Evolutionary conservation across 2,329 filamentous ascomycete genomes (phyloP).

Genomic region (Botryotinia narcissicola): DNA sequence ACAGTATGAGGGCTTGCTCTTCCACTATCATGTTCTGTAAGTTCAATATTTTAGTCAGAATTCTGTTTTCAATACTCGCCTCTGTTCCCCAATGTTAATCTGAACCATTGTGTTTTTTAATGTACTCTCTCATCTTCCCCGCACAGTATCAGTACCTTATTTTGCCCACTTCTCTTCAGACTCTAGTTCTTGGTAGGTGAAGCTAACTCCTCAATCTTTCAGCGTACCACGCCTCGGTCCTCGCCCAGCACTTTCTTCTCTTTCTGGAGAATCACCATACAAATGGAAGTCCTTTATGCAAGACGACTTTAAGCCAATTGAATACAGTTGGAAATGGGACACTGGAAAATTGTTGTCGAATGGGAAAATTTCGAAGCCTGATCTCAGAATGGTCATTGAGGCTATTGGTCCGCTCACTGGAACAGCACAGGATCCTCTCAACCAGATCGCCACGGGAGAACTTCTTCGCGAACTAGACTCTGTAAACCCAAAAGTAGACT

Average conservation of each 20-base stretch:
- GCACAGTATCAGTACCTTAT: not conserved
- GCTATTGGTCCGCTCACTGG: not conserved
- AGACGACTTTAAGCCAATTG: conserved; percentile 2
- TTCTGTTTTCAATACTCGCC: not conserved
- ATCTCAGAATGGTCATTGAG: not conserved
- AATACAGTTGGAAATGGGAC: conserved; percentile 9
- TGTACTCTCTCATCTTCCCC: not conserved
- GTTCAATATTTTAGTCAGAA: not conserved
- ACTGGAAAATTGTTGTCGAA: not conserved
- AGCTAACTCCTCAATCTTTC: not conserved
- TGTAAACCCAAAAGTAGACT: not conserved
- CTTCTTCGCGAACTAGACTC: not conserved
- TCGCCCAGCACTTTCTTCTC: not conserved
- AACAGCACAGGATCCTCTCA: not conserved
- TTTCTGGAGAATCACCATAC: not conserved
- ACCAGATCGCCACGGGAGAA: not conserved
- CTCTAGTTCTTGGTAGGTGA: not conserved
- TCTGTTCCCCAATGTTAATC: not conserved
- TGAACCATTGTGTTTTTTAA: not conserved
- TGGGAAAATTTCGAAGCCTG: conserved; percentile 1
- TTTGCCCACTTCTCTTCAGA: not conserved
- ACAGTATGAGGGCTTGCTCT: not conserved
- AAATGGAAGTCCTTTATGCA: conserved; percentile 5
- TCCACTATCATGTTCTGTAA: conserved; percentile 1
- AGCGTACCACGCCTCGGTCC: not conserved